Percentiles rank a stretch among this genome's conserved stretches.
Conservation (phyloP, 169 alveolate species). For the Cryptosporidium felis region DNA sequence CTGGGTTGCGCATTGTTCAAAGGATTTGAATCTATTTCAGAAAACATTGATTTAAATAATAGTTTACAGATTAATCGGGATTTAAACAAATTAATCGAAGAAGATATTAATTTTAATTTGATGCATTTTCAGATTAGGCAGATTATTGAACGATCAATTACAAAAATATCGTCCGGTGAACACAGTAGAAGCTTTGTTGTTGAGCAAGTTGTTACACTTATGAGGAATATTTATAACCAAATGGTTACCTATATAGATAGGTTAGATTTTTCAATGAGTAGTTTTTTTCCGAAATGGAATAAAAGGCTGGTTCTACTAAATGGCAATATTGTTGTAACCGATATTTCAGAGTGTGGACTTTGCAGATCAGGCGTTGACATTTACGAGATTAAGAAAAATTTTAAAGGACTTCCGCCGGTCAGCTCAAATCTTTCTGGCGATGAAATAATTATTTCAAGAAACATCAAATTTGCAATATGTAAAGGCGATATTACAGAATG, state of each 20-base stretch:
- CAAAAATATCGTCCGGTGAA: conserved; percentile 8
- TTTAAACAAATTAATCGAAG: not conserved
- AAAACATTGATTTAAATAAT: conserved; percentile 72
- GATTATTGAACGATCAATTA: conserved; percentile 1
- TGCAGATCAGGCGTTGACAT: conserved; percentile 1
- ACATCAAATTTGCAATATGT: conserved; percentile 13
- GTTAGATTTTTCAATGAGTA: conserved; percentile 6
- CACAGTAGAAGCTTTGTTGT: conserved; percentile 44
- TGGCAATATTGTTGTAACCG: not conserved
- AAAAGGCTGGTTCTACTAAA: not conserved
- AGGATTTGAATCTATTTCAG: conserved; percentile 77
- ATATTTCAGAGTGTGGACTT: conserved; percentile 29
- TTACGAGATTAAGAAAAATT: not conserved
- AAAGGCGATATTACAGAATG: not conserved
- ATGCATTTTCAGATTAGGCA: conserved; percentile 31
- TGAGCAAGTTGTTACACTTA: not conserved
- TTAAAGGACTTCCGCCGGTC: not conserved
- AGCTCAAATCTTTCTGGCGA: not conserved
- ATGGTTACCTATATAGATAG: conserved; percentile 1
- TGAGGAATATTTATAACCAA: conserved; percentile 7
- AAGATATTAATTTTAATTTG: not conserved
- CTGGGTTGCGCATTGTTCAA: conserved; percentile 85
- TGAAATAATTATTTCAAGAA: not conserved
- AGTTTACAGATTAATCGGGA: not conserved
- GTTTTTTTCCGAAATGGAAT: conserved; percentile 40